Conservation (phyloP, 352 stramenopile species). For the Bremia lactucae region DNA sequence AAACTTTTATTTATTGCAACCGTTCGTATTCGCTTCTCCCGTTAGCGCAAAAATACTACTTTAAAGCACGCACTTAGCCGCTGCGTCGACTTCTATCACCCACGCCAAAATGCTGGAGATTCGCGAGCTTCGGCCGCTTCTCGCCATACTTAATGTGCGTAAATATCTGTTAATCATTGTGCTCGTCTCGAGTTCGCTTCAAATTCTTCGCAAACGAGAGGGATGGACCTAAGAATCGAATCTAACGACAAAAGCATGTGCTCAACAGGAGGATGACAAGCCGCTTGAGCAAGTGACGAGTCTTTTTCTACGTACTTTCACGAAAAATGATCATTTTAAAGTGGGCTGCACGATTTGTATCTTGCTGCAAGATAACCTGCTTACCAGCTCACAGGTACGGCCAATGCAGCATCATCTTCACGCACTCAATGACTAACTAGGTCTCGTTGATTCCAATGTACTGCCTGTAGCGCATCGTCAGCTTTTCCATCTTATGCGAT, state of each 20-base stretch:
- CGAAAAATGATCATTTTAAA: slow-evolving; percentile 86
- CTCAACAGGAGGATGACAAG: slow-evolving; percentile 71
- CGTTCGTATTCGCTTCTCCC: no score
- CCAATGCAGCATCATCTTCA: background rate
- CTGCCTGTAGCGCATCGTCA: slow-evolving; percentile 57
- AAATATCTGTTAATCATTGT: background rate
- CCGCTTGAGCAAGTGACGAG: slow-evolving; percentile 59
- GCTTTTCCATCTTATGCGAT: slow-evolving; percentile 78
- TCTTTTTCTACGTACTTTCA: slow-evolving; percentile 69
- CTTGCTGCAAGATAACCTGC: slow-evolving; percentile 83
- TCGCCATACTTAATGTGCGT: slow-evolving; percentile 78
- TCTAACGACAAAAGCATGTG: slow-evolving; percentile 4
- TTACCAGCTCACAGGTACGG: slow-evolving; percentile 78
- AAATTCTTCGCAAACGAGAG: background rate
- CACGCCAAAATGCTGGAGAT: slow-evolving; percentile 55
- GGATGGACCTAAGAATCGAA: slow-evolving; percentile 4
- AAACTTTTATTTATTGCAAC: no score
- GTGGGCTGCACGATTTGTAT: slow-evolving; percentile 86
- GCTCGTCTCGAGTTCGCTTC: background rate
- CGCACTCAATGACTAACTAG: background rate
- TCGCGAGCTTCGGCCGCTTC: slow-evolving; percentile 67
- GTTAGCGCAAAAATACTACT: slow-evolving; percentile 2
- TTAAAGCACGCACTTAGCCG: slow-evolving; percentile 5
- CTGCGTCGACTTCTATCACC: slow-evolving; percentile 3
- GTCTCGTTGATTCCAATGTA: background rate